A percentile compares a stretch with the other conserved stretches of the same genome.
These are phyloP conservation scores for Cyanidioschyzon merolae DNA, from an alignment of 23 red algal genomes.

Conservation along the genomic window DNA sequence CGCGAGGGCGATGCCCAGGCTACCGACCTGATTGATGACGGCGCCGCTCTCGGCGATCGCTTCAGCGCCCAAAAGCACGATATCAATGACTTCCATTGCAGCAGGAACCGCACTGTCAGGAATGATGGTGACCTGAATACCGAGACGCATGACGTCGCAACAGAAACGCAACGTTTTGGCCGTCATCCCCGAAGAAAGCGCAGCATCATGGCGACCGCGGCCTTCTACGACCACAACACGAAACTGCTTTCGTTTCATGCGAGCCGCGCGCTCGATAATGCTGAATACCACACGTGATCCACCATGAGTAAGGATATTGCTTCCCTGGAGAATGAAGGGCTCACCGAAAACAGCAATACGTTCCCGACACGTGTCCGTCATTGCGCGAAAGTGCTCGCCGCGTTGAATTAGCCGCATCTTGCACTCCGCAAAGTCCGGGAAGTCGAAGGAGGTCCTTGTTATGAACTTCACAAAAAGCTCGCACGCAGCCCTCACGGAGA, in stretches of 20 bases:
- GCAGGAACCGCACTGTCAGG: conserved; percentile 11
- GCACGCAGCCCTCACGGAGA: conserved; percentile 12
- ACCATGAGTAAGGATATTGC: conserved; percentile 22
- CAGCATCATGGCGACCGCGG: not conserved
- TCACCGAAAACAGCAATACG: conserved; percentile 20
- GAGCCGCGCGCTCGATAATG: conserved; percentile 10
- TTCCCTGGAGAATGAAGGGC: conserved; percentile 17
- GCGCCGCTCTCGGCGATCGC: conserved; percentile 28
- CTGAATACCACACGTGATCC: conserved; percentile 11
- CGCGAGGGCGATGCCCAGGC: conserved; percentile 25
- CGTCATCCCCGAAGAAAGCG: not conserved
- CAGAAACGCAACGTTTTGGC: conserved; percentile 7
- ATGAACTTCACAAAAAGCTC: conserved; percentile 26
- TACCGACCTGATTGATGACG: conserved; percentile 28
- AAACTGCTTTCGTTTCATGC: conserved; percentile 6
- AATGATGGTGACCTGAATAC: conserved; percentile 6
- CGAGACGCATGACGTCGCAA: conserved; percentile 3
- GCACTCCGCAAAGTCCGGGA: conserved; percentile 18
- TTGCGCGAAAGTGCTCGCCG: conserved; percentile 8
- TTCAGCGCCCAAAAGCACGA: conserved; percentile 34
- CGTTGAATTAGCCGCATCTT: conserved; percentile 19
- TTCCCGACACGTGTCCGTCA: conserved; percentile 13
- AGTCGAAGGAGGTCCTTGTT: conserved; percentile 19
- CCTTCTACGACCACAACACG: conserved; percentile 30
- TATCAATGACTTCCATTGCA: conserved; percentile 24